Evolutionary conservation across 352 stramenopile species (phyloP), one percentile per base, ranked within the genome.

Genomic region (Pythium phragmiticola): DNA sequence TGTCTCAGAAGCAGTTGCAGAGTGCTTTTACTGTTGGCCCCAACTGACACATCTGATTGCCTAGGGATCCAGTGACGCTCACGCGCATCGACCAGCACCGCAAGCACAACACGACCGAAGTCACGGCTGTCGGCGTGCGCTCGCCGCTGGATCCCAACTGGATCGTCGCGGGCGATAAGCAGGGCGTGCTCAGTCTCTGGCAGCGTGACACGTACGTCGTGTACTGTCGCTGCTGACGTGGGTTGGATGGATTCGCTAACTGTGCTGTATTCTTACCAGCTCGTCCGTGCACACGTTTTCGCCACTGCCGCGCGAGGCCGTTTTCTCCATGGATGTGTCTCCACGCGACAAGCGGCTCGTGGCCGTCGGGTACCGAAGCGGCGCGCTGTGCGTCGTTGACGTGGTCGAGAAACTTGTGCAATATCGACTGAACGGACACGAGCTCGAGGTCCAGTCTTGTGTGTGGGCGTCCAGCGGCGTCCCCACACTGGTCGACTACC

Each of bases 311-410:
- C 70, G 76, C 17, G 82, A 90, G 45, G 75, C 72, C 6, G 72
- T 93, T 21, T 78, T 86, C 42, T 73, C 70, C 4, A 77, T 91
- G 70, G 77, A 71, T 2, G 75, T 84, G 4, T 73, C 80, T 28
- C 80, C 80, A 8, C 69, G 78, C 7, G 75, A 84, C 48, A 80
- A 75, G 54, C 45, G 65, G n/a, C 51, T 89, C 12, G 71, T 90
- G 16, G 84, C 82, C 8, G 76, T 93, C 11, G 84, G 84, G 23
- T 93, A 82, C 59, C 76, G 84, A 17, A 93, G 82, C 63, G 84
- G 84, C 2, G 65, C 78, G 14, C 53, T 93, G 3, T 88, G 82
- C 34, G 41, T 92, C n/a, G 53, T 90, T 2, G 76, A 91, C 33
- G 49, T 69, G 17, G 55, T 64, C 0, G 63, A 75, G 42, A 68